These are phyloP conservation scores for Plasmodiophora brassicae DNA, from an alignment of 208 protist species.

Conservation along the genomic window DNA sequence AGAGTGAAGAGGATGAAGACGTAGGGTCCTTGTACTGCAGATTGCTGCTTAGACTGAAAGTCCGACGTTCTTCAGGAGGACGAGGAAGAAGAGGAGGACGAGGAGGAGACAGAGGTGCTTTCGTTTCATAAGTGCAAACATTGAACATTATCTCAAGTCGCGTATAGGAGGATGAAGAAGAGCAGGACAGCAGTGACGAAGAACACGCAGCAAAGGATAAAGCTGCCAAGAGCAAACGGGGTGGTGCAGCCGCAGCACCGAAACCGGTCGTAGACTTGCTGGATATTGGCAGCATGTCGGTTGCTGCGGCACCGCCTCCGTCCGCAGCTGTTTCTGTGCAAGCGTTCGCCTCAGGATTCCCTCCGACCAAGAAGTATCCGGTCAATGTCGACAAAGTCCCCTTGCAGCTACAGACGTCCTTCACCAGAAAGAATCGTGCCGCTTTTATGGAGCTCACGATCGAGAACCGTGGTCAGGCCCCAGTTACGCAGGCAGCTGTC, in stretches of 20 bases:
- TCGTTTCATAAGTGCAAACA: too few species aligned
- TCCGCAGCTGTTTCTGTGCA: neutral
- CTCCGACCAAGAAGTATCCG: neutral
- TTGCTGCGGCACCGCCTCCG: neutral
- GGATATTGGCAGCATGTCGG: neutral
- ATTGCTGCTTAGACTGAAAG: neutral
- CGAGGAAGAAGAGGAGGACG: neutral
- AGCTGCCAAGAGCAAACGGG: neutral
- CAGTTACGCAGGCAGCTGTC: constrained; percentile 49
- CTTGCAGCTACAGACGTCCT: neutral
- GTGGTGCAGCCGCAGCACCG: neutral
- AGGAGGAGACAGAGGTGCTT: too few species aligned
- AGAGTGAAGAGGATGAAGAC: constrained; percentile 9
- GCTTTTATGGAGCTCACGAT: constrained; percentile 42
- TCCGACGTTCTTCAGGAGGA: neutral
- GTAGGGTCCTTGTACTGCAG: neutral
- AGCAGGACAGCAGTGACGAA: neutral
- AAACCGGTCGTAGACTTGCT: neutral
- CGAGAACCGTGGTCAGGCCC: constrained; percentile 41
- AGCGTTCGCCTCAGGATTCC: constrained; percentile 2
- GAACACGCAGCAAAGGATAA: neutral
- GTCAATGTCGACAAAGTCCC: neutral
- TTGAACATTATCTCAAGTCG: too few species aligned
- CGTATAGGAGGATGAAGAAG: too few species aligned
- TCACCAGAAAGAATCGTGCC: neutral